phyloP scores from a whole-genome alignment of 495 filamentous ascomycete genomes.

The Aspergillus wentii region DNA sequence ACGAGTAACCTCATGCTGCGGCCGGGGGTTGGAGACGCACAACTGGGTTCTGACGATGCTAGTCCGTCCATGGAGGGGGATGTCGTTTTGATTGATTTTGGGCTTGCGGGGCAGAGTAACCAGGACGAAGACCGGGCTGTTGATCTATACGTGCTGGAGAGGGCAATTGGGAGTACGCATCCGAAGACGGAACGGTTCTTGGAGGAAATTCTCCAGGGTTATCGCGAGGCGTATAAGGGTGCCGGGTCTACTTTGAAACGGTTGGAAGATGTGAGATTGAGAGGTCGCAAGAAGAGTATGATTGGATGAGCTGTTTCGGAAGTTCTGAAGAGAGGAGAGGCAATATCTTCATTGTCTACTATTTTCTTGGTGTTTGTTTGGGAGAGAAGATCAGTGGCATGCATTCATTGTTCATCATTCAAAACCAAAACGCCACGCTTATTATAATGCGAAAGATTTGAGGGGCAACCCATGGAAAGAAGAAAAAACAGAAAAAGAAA shows the following conservation, averaged over 20 bases:
- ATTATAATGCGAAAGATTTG: conserved; percentile 6
- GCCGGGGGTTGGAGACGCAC: conserved; percentile 3
- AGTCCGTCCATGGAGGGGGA: conserved; percentile 54
- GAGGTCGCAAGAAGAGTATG: conserved; percentile 98
- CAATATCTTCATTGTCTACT: too few relatives aligned
- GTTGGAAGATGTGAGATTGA: conserved; percentile 89
- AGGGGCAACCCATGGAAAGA: neutral
- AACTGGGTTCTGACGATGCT: conserved; percentile 20
- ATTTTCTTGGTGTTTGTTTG: conserved; percentile 1
- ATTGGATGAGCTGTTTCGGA: conserved; percentile 71
- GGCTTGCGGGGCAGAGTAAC: conserved; percentile 75
- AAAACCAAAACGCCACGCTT: conserved; percentile 34
- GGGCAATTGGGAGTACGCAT: conserved; percentile 95
- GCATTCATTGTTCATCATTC: conserved; percentile 10
- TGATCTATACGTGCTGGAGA: conserved; percentile 93
- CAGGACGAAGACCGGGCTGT: conserved; percentile 93
- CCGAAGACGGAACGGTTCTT: conserved; percentile 79
- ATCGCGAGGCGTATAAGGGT: conserved; percentile 55
- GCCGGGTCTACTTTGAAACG: conserved; percentile 61
- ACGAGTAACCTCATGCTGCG: conserved; percentile 95
- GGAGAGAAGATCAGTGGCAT: conserved; percentile 5
- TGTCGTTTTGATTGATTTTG: conserved; percentile 92
- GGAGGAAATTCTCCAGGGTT: conserved; percentile 54
- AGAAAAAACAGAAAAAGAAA: conserved; percentile 6
- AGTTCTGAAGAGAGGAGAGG: too few relatives aligned